Evolutionary conservation across 805 yeast genomes (phyloP), one percentile per base, ranked within the genome.

Genomic region (Myxozyma sirexii): DNA sequence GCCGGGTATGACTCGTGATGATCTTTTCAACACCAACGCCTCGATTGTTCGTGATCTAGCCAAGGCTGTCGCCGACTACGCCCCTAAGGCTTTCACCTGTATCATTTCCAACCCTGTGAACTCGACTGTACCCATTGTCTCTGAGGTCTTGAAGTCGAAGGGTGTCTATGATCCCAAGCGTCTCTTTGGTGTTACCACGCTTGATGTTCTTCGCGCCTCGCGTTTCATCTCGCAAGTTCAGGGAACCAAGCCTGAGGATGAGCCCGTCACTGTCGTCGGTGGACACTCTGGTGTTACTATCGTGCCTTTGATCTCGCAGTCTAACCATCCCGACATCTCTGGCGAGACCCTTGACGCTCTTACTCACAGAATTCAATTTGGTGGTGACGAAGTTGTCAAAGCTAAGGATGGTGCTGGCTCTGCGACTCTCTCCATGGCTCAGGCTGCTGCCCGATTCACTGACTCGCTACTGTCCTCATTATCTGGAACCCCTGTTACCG

Each of bases 1-100:
- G 91, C 97, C 97, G 69, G 97, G 97, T 77, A 92, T 92, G 97
- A 90, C 97, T 73, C 88, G 97, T 82, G 97, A 92, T 76, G 97
- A 92, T 75, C 82, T 92, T 71, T 92, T 92, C 86, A 87, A 89
- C 82, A 92, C 96, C 80, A 92, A 92, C 74, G 97, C 97, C 54
- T 87, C 96, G 54, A 92, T 92, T 76, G 97, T 92, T 65, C 86
- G 94, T 75, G 97, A 89, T 77, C 82, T 92, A 76, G 96, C 96
- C 74, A 81, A 86, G 77, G 88, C 91, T 56, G 84, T 84, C 69
- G 96, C 96, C 63, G 89, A 87, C 67, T 74, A 80, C 76, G 82
- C 88, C 67, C 97, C 97, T 73, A 82, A 88, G 69, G 97, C 97
- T 62, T 84, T 89, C 54, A 78, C 91, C 55, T 82, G 81, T 68